These are phyloP conservation scores for Coemansia sp. DNA, from an alignment of 192 early-diverging fungal species.

Conservation along the genomic window DNA sequence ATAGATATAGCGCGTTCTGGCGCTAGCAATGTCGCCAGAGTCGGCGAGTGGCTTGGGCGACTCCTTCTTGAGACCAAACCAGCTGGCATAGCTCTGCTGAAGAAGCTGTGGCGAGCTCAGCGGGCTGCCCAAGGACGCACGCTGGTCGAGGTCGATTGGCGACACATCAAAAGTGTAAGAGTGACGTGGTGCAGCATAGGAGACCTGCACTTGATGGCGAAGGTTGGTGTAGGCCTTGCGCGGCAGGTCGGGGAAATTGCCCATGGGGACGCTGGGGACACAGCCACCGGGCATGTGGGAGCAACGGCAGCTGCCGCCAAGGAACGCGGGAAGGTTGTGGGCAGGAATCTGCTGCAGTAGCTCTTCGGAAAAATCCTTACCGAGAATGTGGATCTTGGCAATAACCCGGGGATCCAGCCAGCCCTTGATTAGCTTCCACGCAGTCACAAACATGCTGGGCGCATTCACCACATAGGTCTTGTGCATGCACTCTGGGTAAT, in stretches of 20 bases:
- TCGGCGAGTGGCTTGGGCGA: conserved; percentile 6
- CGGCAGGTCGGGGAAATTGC: conserved; percentile 40
- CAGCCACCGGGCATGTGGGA: conserved; percentile 71
- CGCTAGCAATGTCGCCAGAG: neutral
- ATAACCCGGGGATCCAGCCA: conserved; percentile 75
- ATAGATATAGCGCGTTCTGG: conserved; percentile 17
- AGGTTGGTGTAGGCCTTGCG: conserved; percentile 29
- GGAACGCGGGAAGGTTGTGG: conserved; percentile 64
- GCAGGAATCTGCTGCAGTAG: conserved; percentile 62
- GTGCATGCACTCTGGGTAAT: conserved; percentile 91
- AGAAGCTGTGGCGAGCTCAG: conserved; percentile 20
- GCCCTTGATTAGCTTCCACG: conserved; percentile 72
- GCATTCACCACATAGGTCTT: conserved; percentile 93
- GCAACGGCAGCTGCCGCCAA: conserved; percentile 71
- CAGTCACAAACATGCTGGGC: conserved; percentile 79
- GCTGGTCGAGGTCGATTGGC: conserved; percentile 3
- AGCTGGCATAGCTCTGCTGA: conserved; percentile 23
- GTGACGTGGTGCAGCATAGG: conserved; percentile 32
- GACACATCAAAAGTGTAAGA: conserved; percentile 25
- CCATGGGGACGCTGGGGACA: conserved; percentile 33
- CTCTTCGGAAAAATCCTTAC: conserved; percentile 54
- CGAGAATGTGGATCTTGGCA: conserved; percentile 55
- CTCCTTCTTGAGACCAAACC: conserved; percentile 40
- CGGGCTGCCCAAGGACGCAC: conserved; percentile 11
- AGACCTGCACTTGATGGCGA: conserved; percentile 33